Evolutionary conservation across 1,284 basidiomycete species (phyloP), one percentile per base, ranked within the genome.

Genomic region (Apiotrichum siamense): DNA sequence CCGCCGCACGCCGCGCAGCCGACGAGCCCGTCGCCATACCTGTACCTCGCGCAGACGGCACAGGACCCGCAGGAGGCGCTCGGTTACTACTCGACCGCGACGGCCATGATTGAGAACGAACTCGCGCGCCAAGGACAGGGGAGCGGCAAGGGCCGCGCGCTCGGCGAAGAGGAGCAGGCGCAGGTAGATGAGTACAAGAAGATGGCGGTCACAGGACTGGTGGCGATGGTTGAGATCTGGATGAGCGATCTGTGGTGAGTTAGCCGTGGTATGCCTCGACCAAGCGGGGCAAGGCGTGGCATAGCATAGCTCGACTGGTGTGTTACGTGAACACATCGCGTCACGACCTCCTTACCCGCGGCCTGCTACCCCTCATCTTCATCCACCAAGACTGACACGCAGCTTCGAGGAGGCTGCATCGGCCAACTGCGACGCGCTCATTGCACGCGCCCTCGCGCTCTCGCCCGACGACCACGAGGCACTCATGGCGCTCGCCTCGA

Each of bases 201-300:
- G 49, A 89, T 83, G 65, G 85, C 87, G 33, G 84, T 90, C 7
- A 78, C 85, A n/a, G 88, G 89, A 2, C 77, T 94, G 24, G 82
- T 94, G 20, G 87, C 87, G 17, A 93, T 94, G 81, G 87, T 94
- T 17, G 92, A 96, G 72, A 86, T 96, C 26, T 97, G 91, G 87
- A 91, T 97, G 85, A 88, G 92, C 60, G 90, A 94, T 76, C 77
- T 97, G 41, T 96, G 92, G 92, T 88, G 63, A 52, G 83, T 76
- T 3, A 25, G 20, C 20, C 24, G 17, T 15, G 33, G 10, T 35
- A 7, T 35, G 7, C 17, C 13, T 35, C 18, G 10, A 11, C 12
- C 33, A 35, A n/a, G n/a, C n/a, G n/a, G n/a, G n/a, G n/a, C n/a
- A n/a, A n/a, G n/a, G n/a, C n/a, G n/a, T n/a, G n/a, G n/a, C n/a